Conservation (phyloP, 352 stramenopile species). For the Aphanomyces stellatus region DNA sequence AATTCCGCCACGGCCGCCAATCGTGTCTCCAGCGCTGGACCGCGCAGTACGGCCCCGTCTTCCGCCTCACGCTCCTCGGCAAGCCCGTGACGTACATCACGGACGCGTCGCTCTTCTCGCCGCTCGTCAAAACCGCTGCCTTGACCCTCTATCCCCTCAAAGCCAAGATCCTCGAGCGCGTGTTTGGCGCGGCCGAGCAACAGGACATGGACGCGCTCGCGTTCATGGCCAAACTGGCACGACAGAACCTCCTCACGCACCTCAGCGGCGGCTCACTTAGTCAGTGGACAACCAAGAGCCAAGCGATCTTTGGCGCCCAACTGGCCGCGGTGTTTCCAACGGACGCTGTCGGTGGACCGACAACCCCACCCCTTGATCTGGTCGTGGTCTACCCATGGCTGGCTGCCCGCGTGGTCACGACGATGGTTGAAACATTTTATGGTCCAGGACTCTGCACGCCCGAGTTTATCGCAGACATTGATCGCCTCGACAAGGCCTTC, state of each 20-base stretch:
- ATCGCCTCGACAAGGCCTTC: neutral
- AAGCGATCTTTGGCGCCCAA: neutral
- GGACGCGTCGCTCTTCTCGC: conserved; percentile 2
- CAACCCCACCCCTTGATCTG: no score
- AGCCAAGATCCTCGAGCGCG: neutral
- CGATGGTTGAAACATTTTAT: conserved; percentile 4
- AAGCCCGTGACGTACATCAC: conserved; percentile 1
- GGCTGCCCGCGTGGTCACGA: neutral
- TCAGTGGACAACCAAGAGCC: neutral
- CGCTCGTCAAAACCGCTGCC: neutral
- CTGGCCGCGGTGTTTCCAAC: neutral
- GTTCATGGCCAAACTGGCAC: neutral
- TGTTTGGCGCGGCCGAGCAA: neutral
- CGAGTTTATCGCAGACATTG: conserved; percentile 1
- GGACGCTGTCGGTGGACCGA: neutral
- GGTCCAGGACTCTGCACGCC: neutral
- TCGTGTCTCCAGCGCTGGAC: neutral
- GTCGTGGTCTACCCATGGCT: conserved; percentile 9
- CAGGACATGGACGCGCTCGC: neutral
- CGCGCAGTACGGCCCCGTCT: neutral
- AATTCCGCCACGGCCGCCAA: neutral
- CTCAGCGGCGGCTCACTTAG: neutral
- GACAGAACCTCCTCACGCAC: neutral
- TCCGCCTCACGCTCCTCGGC: conserved; percentile 3
- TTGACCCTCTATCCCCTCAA: conserved; percentile 6